Conservation (phyloP, 345 rosid species). For the Eucalyptus marginata region DNA sequence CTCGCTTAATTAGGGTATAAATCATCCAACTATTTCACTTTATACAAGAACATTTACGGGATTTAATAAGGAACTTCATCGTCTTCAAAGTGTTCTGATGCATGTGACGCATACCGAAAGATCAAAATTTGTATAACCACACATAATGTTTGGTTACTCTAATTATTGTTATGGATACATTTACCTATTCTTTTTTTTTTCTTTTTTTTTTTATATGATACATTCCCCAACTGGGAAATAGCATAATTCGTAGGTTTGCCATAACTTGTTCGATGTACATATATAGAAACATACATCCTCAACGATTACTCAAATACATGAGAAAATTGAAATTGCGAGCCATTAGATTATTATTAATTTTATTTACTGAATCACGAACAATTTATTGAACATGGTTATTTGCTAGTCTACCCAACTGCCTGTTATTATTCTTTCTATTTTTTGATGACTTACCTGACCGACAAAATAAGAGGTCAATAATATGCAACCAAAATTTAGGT, state of each 20-base stretch:
- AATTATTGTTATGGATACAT: neutral
- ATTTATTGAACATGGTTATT: neutral
- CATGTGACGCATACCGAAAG: neutral
- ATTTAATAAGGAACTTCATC: neutral
- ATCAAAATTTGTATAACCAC: neutral
- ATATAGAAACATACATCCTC: neutral
- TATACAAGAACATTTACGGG: neutral
- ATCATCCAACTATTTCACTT: neutral
- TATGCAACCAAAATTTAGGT: no score
- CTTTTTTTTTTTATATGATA: neutral
- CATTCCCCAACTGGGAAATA: neutral
- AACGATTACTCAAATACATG: neutral
- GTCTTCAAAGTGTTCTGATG: neutral
- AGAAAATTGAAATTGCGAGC: neutral
- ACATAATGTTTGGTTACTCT: neutral
- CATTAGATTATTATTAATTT: neutral
- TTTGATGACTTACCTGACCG: accelerated
- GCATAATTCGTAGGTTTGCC: neutral
- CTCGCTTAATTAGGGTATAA: neutral
- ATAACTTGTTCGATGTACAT: neutral
- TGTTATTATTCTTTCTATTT: no score
- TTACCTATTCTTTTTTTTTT: neutral
- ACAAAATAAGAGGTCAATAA: neutral
- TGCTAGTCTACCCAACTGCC: neutral
- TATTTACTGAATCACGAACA: neutral